Base-by-base conservation (phyloP, 1,139 yeast genomes). In the Kazachstania sp. region DNA sequence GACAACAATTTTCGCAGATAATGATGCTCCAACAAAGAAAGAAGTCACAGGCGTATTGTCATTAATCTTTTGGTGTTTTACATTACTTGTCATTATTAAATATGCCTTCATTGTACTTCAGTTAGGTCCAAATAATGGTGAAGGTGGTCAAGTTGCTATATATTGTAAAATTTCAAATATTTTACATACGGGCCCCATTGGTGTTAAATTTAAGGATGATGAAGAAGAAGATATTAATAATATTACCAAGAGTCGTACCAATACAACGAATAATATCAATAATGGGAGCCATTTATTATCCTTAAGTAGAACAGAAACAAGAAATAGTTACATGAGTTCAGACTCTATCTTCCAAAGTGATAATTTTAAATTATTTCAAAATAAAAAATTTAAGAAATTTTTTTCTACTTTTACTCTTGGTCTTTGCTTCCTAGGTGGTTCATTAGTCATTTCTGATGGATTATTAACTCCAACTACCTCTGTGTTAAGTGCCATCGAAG, bases 111-210 rank as follows among this genome's bases (percentile, higher is more conserved):
- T 38, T 26, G 41, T 38, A 6, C 3, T 38, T n/a, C 30, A 26
- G 13, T 20, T 38, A 30, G 41, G 41, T 38, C 41, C 41, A 4
- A 38, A 38, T 28, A 38, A 38, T 20, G 41, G 41, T 26, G 41
- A 38, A 38, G 41, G 41, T 38, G 41, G 41, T n/a, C 41, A 38
- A 20, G 41, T 38, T 3, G 41, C 41, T 3, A 38, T 38, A 16
- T 38, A 38, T 28, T 38, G 41, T 38, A 38, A 38, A 38, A 38
- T 38, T 26, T 38, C 41, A n/a, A 38, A 28, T 16, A 20, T 38
- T 16, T 20, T 38, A 38, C 29, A 38, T 30, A 38, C 41, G 12
- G 41, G 41, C 9, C 41, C 41, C 19, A 18, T 38, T 3, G 41
- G 41, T 8, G 41, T 38, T 18, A 30, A 38, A 12, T 38, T 38